Evolutionary conservation across 441 rosid genomes (phyloP).

Genomic region (Rhodomyrtus psidioides): DNA sequence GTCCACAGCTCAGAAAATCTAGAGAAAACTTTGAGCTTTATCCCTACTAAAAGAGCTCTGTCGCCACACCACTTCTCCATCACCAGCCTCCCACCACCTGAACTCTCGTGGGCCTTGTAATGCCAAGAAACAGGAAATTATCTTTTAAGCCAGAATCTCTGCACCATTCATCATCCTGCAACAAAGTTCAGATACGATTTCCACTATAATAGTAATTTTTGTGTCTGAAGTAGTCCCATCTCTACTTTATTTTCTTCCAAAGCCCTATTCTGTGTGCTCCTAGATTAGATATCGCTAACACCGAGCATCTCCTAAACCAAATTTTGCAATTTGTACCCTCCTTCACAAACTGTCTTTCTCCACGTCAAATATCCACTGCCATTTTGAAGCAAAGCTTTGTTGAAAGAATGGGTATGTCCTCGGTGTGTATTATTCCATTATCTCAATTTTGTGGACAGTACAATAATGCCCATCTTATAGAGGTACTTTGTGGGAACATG

Average conservation of each 20-base stretch:
- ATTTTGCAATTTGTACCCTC: background rate
- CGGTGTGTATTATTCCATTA: background rate
- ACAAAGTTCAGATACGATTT: background rate
- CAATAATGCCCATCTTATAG: background rate
- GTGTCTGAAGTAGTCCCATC: background rate
- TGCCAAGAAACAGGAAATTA: background rate
- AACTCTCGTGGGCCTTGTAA: background rate
- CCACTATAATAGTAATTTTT: background rate
- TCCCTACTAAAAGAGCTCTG: background rate
- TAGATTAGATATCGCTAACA: background rate
- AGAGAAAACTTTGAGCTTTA: background rate
- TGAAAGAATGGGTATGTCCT: background rate
- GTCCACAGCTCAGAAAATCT: background rate
- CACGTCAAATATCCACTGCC: background rate
- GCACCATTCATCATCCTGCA: background rate
- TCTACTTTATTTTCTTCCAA: background rate
- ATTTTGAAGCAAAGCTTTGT: background rate
- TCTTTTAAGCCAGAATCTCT: background rate
- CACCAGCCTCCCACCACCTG: background rate
- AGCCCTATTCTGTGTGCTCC: background rate
- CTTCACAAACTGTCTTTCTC: background rate
- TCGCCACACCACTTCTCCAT: background rate
- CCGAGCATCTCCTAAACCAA: background rate
- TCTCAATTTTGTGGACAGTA: background rate
- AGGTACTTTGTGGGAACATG: background rate